Conservation (phyloP, 768 basidiomycete genomes). For the Russula foetens region DNA sequence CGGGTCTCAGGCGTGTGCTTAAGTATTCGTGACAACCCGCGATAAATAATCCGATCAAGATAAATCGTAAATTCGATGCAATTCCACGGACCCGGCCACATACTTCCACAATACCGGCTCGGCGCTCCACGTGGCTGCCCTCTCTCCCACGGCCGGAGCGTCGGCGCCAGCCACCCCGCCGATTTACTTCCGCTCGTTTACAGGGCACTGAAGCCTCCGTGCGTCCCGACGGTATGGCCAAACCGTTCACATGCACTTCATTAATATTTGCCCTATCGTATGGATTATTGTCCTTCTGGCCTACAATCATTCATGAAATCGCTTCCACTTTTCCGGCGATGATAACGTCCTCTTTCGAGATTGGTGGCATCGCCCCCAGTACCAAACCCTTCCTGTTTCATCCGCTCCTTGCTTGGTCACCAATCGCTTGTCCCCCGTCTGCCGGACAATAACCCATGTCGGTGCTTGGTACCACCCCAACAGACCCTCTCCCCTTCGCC, state of each 20-base stretch:
- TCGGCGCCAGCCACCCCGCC: conserved; percentile 10
- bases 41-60: conserved; percentile 14
- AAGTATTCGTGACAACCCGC: conserved; percentile 11
- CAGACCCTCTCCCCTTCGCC: neutral
- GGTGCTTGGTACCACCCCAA: neutral
- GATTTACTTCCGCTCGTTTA: conserved; percentile 3
- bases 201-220: neutral
- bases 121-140: conserved; percentile 1
- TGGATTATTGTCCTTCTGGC: neutral
- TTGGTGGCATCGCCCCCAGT: neutral
- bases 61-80: conserved; percentile 12
- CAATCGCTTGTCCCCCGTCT: neutral
- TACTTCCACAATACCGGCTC: conserved; percentile 14
- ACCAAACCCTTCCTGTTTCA: neutral
- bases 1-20: conserved; percentile 15
- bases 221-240: conserved; percentile 3
- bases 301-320: neutral
- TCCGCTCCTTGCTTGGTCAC: neutral
- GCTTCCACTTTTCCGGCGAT: neutral
- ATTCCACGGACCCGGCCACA: conserved; percentile 19
- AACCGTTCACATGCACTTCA: neutral
- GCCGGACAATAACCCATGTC: neutral
- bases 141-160: conserved; percentile 16
- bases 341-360: neutral
- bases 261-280: neutral